phyloP scores from a whole-genome alignment of 2,329 filamentous ascomycete genomes.

The Venturia asperata region DNA sequence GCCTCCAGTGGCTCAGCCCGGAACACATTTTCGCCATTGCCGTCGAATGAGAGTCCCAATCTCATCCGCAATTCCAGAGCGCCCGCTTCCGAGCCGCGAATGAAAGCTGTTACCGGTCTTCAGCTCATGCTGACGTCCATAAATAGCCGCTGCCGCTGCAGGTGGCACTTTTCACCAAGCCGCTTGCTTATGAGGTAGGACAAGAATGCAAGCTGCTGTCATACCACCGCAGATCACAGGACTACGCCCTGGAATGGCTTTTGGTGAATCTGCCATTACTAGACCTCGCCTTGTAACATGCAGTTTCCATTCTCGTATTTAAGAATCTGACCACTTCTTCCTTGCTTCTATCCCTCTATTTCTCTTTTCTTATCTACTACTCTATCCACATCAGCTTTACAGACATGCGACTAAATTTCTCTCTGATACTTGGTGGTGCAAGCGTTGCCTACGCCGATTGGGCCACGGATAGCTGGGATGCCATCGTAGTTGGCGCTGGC shows the following conservation, averaged over 20 bases:
- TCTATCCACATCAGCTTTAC: background rate
- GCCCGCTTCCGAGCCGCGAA: background rate
- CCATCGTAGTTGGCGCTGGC: slow-evolving; percentile 27
- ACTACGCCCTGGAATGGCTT: background rate
- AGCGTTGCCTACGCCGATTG: background rate
- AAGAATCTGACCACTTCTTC: background rate
- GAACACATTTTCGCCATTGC: no score
- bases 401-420: background rate
- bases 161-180: background rate
- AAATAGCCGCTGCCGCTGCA: background rate
- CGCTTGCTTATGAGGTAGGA: background rate
- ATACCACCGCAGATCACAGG: background rate
- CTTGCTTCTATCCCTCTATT: background rate
- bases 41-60: background rate
- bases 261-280: background rate
- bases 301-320: background rate
- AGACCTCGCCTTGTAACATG: background rate
- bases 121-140: slow-evolving; percentile 7
- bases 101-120: background rate
- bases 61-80: background rate
- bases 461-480: slow-evolving; percentile 20
- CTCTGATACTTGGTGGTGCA: background rate
- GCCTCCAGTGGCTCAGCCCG: no score
- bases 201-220: background rate
- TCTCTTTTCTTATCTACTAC: background rate